Percentiles rank a stretch among this genome's conserved stretches.
Conservation (phyloP, 768 basidiomycete genomes). For the Mrakia blollopis region DNA sequence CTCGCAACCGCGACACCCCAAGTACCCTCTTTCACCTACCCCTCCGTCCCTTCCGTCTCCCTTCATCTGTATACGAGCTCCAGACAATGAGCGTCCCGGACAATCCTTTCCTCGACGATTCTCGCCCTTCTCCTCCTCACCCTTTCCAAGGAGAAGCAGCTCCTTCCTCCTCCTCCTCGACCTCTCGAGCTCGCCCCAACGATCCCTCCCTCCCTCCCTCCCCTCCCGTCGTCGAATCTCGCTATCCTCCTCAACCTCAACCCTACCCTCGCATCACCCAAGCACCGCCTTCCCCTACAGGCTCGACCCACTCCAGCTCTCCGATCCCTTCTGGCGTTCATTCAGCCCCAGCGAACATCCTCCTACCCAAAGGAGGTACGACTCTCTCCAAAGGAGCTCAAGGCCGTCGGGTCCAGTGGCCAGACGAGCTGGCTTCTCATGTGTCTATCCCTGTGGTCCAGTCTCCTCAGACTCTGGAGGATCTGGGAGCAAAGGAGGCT, state of each 20-base stretch:
- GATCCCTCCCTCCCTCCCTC: neutral
- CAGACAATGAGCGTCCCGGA: slow-evolving; percentile 15
- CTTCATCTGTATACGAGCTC: neutral
- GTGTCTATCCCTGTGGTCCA: neutral
- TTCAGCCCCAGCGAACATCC: slow-evolving; percentile 15
- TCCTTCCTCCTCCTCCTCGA: neutral
- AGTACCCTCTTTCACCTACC: neutral
- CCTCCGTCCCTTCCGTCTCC: neutral
- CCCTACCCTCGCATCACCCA: neutral
- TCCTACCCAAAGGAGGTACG: neutral
- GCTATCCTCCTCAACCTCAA: neutral
- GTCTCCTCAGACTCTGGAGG: slow-evolving; percentile 25
- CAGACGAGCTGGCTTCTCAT: slow-evolving; percentile 18
- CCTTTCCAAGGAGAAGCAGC: neutral
- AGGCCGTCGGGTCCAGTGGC: slow-evolving; percentile 30
- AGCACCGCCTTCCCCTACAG: slow-evolving; percentile 1
- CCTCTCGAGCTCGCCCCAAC: neutral
- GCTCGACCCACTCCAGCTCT: neutral
- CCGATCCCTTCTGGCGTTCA: neutral
- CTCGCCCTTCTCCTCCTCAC: neutral
- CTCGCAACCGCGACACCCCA: neutral
- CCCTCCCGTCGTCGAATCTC: slow-evolving; percentile 1
- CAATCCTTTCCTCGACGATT: slow-evolving; percentile 16
- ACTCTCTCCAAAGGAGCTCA: neutral
- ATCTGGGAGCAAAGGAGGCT: slow-evolving; percentile 23